Evolutionary conservation across 2,329 filamentous ascomycete species (phyloP).

Genomic region (Zasmidium citrigriseum): DNA sequence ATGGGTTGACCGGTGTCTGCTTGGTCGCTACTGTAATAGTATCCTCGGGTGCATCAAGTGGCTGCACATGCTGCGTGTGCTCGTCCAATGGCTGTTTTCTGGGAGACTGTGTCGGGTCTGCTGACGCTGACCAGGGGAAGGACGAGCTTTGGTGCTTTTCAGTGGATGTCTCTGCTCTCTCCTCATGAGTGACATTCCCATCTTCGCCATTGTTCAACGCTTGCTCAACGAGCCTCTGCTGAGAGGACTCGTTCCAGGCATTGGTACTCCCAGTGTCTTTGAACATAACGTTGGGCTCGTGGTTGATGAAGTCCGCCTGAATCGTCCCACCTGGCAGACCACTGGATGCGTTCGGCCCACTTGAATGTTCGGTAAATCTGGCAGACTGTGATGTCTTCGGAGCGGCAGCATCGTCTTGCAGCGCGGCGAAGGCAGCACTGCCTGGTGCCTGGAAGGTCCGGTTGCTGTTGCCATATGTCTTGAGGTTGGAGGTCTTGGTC

Average conservation of each 20-base stretch:
- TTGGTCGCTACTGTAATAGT: neutral
- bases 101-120: slow-evolving; percentile 20
- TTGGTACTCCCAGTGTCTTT: slow-evolving; percentile 45
- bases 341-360: slow-evolving; percentile 21
- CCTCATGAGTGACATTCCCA: slow-evolving; percentile 2
- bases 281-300: slow-evolving; percentile 44
- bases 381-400: slow-evolving; percentile 17
- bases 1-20: neutral
- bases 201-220: slow-evolving; percentile 28
- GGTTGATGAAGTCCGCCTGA: slow-evolving; percentile 37
- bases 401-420: slow-evolving; percentile 6
- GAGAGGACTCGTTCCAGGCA: slow-evolving; percentile 43
- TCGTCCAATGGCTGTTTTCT: too few species aligned
- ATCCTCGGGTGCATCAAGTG: neutral
- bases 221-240: slow-evolving; percentile 42
- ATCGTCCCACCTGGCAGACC: slow-evolving; percentile 35
- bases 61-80: too few species aligned
- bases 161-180: slow-evolving; percentile 2
- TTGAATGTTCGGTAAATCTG: slow-evolving; percentile 25
- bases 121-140: slow-evolving; percentile 28
- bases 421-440: slow-evolving; percentile 14
- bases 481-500: slow-evolving; percentile 20
- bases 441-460: neutral
- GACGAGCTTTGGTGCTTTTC: slow-evolving; percentile 25
- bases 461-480: slow-evolving; percentile 20